A percentile compares a stretch with the other conserved stretches of the same genome.
phyloP scores from a whole-genome alignment of 2,329 filamentous ascomycete species.

The Grosmannia huntii region DNA sequence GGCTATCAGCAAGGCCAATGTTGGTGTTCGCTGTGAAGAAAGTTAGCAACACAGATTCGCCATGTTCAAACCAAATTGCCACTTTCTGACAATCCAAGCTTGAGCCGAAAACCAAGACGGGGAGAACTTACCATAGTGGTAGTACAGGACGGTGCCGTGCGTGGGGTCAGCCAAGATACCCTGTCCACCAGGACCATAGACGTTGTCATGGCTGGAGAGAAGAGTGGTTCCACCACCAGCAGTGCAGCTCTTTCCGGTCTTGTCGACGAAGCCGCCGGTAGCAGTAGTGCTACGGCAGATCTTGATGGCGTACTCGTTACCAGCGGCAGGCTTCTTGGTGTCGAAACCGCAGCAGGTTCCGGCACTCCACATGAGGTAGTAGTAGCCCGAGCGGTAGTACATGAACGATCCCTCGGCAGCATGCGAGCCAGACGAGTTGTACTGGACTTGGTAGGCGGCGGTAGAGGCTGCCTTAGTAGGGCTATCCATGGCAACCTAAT shows the following conservation, averaged over 20 bases:
- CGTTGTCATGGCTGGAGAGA: slow-evolving; percentile 39
- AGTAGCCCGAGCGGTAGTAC: slow-evolving; percentile 35
- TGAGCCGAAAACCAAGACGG: background rate
- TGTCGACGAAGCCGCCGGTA: slow-evolving; percentile 44
- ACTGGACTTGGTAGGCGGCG: slow-evolving; percentile 26
- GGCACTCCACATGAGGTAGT: slow-evolving; percentile 51
- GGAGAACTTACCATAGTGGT: slow-evolving; percentile 27
- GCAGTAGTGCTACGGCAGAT: slow-evolving; percentile 43
- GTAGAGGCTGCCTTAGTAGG: slow-evolving; percentile 16
- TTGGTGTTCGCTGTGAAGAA: background rate
- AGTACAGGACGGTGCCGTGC: slow-evolving; percentile 44
- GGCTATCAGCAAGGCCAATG: background rate
- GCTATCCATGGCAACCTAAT: slow-evolving; percentile 24
- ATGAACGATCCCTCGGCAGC: slow-evolving; percentile 45
- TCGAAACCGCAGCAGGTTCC: slow-evolving; percentile 53
- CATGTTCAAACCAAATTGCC: background rate
- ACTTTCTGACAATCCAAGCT: background rate
- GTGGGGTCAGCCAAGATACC: slow-evolving; percentile 38
- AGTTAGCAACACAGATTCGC: background rate
- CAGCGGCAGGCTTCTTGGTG: slow-evolving; percentile 32
- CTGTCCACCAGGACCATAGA: slow-evolving; percentile 52
- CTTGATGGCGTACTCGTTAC: slow-evolving; percentile 53
- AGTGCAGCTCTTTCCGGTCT: slow-evolving; percentile 37
- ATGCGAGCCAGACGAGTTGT: background rate
- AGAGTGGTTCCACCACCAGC: slow-evolving; percentile 45